phyloP scores from a whole-genome alignment of 208 protist species.

The Porcisia hertigi region DNA sequence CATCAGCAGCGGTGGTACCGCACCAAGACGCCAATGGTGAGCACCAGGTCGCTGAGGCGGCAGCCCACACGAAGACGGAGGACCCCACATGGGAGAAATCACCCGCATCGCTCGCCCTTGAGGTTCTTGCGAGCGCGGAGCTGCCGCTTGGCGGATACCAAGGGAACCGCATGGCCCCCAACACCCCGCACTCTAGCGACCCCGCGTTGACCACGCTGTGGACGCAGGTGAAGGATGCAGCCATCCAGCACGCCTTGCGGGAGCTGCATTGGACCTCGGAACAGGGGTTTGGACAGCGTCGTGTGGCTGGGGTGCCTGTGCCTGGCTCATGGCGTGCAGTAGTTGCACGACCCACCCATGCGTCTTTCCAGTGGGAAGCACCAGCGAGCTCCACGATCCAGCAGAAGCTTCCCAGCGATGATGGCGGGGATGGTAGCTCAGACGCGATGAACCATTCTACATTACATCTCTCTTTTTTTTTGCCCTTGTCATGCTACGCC shows the following conservation, averaged over 20 bases:
- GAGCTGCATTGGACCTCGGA: constrained; percentile 28
- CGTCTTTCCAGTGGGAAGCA: constrained; percentile 5
- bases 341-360: constrained; percentile 38
- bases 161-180: not conserved
- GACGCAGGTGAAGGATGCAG: constrained; percentile 22
- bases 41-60: not conserved
- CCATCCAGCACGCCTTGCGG: constrained; percentile 24
- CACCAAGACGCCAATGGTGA: not conserved
- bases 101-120: constrained; percentile 9
- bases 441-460: not conserved
- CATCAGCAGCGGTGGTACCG: not conserved
- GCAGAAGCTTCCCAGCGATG: not conserved
- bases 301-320: constrained; percentile 72
- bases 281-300: constrained; percentile 43
- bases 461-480: constrained; percentile 46
- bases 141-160: constrained; percentile 36
- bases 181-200: not conserved
- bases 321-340: constrained; percentile 50
- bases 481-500: constrained; percentile 85
- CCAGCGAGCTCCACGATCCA: not conserved
- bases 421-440: not conserved
- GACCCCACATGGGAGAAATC: not conserved
- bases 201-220: constrained; percentile 1
- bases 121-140: constrained; percentile 7
- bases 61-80: not conserved